A percentile compares a stretch with the other conserved stretches of the same genome.
Conservation (phyloP, 2,329 filamentous ascomycete species). For the Cucurbitaria berberidis region DNA sequence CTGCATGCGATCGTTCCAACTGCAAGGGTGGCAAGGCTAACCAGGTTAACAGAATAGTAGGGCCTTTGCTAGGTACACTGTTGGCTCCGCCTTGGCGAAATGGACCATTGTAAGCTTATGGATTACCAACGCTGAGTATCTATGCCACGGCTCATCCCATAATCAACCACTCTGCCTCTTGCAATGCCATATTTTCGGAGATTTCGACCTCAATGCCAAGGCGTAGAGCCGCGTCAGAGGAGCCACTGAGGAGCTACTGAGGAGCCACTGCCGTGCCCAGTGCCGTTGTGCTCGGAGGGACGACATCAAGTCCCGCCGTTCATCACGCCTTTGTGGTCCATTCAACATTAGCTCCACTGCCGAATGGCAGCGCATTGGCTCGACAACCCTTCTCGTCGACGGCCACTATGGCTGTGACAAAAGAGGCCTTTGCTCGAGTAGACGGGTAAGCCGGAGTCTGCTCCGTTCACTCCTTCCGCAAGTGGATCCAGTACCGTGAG, state of each 20-base stretch:
- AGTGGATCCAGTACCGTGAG: neutral
- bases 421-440: neutral
- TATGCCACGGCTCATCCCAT: slow-evolving; percentile 24
- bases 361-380: neutral
- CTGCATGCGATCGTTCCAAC: neutral
- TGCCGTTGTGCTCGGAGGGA: neutral
- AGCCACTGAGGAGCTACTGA: too few species aligned
- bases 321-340: slow-evolving; percentile 2
- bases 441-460: neutral
- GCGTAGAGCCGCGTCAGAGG: slow-evolving; percentile 19
- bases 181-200: slow-evolving; percentile 12
- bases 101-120: slow-evolving; percentile 11
- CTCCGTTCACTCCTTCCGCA: neutral
- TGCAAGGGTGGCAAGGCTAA: slow-evolving; percentile 16
- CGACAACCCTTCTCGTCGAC: neutral
- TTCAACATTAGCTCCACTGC: slow-evolving; percentile 1
- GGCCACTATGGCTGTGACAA: slow-evolving; percentile 1
- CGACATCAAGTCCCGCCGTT: slow-evolving; percentile 1
- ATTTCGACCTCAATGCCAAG: slow-evolving; percentile 20
- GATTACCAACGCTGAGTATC: slow-evolving; percentile 37
- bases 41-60: slow-evolving; percentile 7
- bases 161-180: slow-evolving; percentile 19
- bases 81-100: slow-evolving; percentile 17
- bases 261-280: slow-evolving; percentile 8
- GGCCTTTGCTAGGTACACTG: slow-evolving; percentile 6